A percentile compares a stretch with the other conserved stretches of the same genome.
These are phyloP conservation scores for Cephaloascus fragrans DNA, from an alignment of 805 yeast species.

Conservation along the genomic window DNA sequence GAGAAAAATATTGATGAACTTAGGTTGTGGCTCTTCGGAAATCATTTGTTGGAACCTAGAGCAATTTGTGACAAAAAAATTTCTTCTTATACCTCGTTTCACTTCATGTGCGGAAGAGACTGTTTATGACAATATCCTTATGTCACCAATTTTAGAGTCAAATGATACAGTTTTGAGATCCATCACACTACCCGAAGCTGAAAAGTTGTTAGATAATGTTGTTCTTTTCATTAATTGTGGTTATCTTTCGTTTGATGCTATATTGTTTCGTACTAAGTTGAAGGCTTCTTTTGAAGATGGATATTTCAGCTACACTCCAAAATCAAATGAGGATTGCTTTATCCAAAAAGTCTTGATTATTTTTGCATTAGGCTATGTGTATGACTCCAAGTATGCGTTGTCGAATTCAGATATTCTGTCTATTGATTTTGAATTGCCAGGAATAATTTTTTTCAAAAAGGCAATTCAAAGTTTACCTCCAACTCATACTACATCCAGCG, in stretches of 20 bases:
- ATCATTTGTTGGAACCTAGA: constrained; percentile 15
- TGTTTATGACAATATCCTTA: constrained; percentile 9
- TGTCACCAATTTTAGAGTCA: neutral
- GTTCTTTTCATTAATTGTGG: constrained; percentile 14
- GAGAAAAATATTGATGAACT: constrained; percentile 3
- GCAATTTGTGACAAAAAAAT: constrained; percentile 6
- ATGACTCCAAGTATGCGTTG: constrained; percentile 4
- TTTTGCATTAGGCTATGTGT: constrained; percentile 14
- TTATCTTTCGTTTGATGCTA: constrained; percentile 14
- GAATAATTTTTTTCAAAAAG: constrained; percentile 11
- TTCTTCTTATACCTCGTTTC: constrained; percentile 11
- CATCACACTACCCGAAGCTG: neutral
- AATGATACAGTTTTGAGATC: neutral
- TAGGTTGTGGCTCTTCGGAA: constrained; percentile 17
- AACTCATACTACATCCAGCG: constrained; percentile 5
- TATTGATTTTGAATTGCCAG: constrained; percentile 9
- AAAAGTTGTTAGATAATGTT: constrained; percentile 7
- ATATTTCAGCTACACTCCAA: neutral
- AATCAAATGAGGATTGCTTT: constrained; percentile 6
- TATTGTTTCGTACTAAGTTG: constrained; percentile 7
- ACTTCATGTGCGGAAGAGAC: constrained; percentile 14
- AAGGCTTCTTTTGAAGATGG: constrained; percentile 6
- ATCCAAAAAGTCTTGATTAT: constrained; percentile 12
- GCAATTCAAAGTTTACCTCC: constrained; percentile 13
- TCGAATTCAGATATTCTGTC: neutral